Evolutionary conservation across 2,329 filamentous ascomycete species (phyloP).

Genomic region (Colletotrichum tanaceti): DNA sequence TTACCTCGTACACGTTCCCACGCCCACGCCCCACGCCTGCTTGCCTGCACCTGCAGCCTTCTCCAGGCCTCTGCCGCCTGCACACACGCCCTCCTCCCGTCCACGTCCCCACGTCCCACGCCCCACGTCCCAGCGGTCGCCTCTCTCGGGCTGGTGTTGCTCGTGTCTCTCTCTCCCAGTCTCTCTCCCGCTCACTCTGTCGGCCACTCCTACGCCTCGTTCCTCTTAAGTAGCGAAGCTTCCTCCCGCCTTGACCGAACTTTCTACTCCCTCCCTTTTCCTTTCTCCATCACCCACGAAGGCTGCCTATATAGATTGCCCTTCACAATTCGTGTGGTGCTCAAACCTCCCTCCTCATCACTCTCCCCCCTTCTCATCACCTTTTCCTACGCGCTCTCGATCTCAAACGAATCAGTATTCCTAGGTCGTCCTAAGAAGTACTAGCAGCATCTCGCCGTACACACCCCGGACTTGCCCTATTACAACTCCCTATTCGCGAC

Average conservation of each 20-base stretch:
- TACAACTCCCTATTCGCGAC: constrained; percentile 32
- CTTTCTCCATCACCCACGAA: constrained; percentile 44
- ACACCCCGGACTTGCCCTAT: constrained; percentile 22
- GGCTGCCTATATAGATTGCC: constrained; percentile 42
- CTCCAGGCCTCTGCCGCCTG: constrained; percentile 7
- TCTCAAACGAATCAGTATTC: constrained; percentile 37
- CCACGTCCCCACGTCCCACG: constrained; percentile 26
- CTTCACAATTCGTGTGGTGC: constrained; percentile 43
- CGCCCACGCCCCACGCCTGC: constrained; percentile 8
- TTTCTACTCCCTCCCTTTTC: constrained; percentile 35
- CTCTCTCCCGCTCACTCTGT: constrained; percentile 17
- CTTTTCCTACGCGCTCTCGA: constrained; percentile 40
- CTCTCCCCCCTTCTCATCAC: constrained; percentile 36
- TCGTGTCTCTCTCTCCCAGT: constrained; percentile 25
- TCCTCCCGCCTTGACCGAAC: constrained; percentile 31
- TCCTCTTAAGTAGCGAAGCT: constrained; percentile 42
- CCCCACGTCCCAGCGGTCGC: constrained; percentile 15
- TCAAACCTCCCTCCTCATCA: constrained; percentile 34
- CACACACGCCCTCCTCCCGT: constrained; percentile 11
- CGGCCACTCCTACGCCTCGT: constrained; percentile 26
- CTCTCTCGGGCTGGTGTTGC: constrained; percentile 32
- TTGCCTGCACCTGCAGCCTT: constrained; percentile 7
- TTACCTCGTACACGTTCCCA: constrained; percentile 20
- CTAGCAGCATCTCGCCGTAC: constrained; percentile 33
- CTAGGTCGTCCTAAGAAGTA: constrained; percentile 37